A percentile compares a stretch with the other conserved stretches of the same genome.
Conservation (phyloP, 73 alveolate species). For the Tetrahymena malaccensis region DNA sequence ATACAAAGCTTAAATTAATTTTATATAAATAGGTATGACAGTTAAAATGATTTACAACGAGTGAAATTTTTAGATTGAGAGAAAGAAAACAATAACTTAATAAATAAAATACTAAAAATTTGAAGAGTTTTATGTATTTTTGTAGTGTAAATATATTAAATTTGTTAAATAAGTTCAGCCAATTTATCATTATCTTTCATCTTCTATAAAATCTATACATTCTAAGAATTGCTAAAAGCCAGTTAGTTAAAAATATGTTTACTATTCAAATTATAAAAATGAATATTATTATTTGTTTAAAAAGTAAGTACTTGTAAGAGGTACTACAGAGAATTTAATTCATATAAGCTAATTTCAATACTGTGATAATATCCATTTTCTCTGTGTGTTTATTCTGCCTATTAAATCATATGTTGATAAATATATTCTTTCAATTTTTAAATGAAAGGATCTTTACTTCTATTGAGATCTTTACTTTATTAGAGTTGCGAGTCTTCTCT, state of each 20-base stretch:
- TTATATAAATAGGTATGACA: neutral
- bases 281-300: neutral
- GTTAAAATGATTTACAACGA: neutral
- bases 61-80: neutral
- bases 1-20: neutral
- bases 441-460: neutral
- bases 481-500: neutral
- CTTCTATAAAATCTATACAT: neutral
- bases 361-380: neutral
- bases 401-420: neutral
- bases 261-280: neutral
- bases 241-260: neutral
- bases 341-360: neutral
- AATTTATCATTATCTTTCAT: neutral
- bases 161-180: no score
- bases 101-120: no score
- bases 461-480: neutral
- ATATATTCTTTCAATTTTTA: neutral
- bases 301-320: neutral
- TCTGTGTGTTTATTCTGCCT: neutral
- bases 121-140: neutral
- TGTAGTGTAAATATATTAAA: no score
- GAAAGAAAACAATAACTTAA: neutral
- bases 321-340: neutral
- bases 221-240: neutral